Base-by-base conservation (phyloP, 306 rosid genomes). In the Prosopis cineraria region DNA sequence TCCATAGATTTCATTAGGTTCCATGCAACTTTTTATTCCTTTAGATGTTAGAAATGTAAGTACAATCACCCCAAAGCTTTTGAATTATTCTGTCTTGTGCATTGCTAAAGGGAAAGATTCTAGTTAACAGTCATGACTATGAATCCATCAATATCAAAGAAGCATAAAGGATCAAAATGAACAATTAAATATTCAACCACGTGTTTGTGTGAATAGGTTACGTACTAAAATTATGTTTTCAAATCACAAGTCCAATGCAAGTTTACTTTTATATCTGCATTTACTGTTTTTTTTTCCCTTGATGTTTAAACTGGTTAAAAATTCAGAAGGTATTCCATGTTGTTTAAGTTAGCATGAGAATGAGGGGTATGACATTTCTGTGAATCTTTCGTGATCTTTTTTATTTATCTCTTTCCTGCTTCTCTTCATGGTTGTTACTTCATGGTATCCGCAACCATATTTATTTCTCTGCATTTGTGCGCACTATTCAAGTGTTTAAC, bases 281-380 rank as follows among this genome's bases (percentile, higher is more conserved):
- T 30, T 62, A 36, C 37, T 60, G 34, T 6, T 9, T 43, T 29
- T 5, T 27, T 19, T 25, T n/a, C n/a, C n/a, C 20, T 27, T 36
- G 22, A 60, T 30, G 10, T 60, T 6, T 13, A 30, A 60, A 30
- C 37, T 60, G 36, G 67, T 33, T 4, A 60, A 62, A 45, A 25
- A 10, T 76, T 76, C 53, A 16, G 17, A 37, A 45, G 41, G 48
- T 25, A 25, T 52, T 34, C 25, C 37, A 48, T 36, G 45, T 16
- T 16, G n/a, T 52, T 39, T 24, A 60, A 71, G 63, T 34, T 68
- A 41, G 63, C 24, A 16, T 74, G 39, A 69, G 59, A 73, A 29
- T 6, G 39, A 72, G 62, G 60, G 52, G 43, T 50, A 52, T 40
- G 19, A 52, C 62, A 27, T 52, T 16, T 30, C 13, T 4, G 30